Evolutionary conservation across 306 rosid species (phyloP).

Genomic region (Quercus dentata): DNA sequence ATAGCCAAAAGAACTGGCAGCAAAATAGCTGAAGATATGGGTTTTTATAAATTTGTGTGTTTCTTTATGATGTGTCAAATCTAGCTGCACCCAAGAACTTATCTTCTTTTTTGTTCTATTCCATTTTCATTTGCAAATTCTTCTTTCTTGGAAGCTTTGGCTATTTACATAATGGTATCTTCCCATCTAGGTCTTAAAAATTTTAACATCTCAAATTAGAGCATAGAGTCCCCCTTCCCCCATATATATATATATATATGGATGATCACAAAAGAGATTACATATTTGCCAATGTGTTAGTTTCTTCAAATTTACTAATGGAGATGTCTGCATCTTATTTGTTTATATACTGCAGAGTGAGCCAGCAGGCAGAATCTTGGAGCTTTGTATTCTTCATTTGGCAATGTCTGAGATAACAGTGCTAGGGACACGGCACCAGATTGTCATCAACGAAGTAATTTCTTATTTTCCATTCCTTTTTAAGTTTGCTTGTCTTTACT

Average conservation of each 20-base stretch:
- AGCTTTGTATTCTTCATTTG: slow-evolving; percentile 88
- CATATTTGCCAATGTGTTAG: not conserved
- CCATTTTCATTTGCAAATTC: not conserved
- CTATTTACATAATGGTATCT: not conserved
- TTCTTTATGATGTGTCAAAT: not conserved
- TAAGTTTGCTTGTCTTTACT: not conserved
- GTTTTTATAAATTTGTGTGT: no score
- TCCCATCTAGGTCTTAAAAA: not conserved
- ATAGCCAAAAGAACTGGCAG: not conserved
- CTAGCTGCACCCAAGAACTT: not conserved
- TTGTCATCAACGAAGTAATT: slow-evolving; percentile 83
- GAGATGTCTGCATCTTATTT: not conserved
- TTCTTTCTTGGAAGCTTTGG: not conserved
- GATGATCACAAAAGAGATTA: not conserved
- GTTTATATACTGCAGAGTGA: slow-evolving; percentile 39
- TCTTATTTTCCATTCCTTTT: not conserved
- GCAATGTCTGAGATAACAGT: slow-evolving; percentile 86
- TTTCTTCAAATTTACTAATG: not conserved
- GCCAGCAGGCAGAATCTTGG: slow-evolving; percentile 82
- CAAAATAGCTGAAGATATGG: not conserved
- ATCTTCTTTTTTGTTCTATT: not conserved
- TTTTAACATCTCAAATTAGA: not conserved
- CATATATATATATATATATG: not conserved
- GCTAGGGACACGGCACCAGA: slow-evolving; percentile 71
- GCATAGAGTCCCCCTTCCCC: not conserved